Evolutionary conservation across 768 basidiomycete genomes (phyloP), one percentile per base, ranked within the genome.

Genomic region (Tylopilus plumbeoviolaceoides): DNA sequence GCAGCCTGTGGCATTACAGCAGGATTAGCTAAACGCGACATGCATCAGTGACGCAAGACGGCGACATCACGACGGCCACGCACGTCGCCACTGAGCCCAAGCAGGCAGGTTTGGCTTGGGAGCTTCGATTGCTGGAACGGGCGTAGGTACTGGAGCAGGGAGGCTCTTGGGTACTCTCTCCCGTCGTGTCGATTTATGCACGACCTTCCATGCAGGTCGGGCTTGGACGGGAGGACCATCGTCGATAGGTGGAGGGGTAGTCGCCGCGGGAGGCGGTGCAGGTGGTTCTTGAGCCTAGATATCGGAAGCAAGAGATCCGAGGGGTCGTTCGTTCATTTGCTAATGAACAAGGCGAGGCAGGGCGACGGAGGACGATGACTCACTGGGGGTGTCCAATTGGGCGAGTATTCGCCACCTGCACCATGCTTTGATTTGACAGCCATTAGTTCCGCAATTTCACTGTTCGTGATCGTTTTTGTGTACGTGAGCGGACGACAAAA

Each of bases 21-120:
- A 4, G 86, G 84, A 61, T 88, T 87, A 4, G 88, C 87, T 89
- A 51, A 35, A 12, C 47, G 36, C 17, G 9, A 18, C 38, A 18
- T 7, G n/a, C 35, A 9, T 51, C 47, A 57, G 51, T 5, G 38
- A 38, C n/a, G n/a, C 38, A 38, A 38, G 38, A 38, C 8, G 12
- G n/a, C 7, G n/a, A 38, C n/a, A 10, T 18, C n/a, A 38, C 20
- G 35, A 39, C 17, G 38, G 20, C 20, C 8, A 57, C 57, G 30
- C 65, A 91, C 89, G 89, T 74, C 83, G 77, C 89, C 89, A 91
- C 60, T 90, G 87, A 1, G 89, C 82, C 89, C 89, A 91, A 1
- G 89, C 80, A n/a, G 88, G 87, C 27, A 81, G 18, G 33, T 78
- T 77, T 0, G 78, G 76, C 60, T 80, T 78, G 0, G 80, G 73